Base-by-base conservation (phyloP, 2,329 filamentous ascomycete genomes). In the Fusarium kyushuense region DNA sequence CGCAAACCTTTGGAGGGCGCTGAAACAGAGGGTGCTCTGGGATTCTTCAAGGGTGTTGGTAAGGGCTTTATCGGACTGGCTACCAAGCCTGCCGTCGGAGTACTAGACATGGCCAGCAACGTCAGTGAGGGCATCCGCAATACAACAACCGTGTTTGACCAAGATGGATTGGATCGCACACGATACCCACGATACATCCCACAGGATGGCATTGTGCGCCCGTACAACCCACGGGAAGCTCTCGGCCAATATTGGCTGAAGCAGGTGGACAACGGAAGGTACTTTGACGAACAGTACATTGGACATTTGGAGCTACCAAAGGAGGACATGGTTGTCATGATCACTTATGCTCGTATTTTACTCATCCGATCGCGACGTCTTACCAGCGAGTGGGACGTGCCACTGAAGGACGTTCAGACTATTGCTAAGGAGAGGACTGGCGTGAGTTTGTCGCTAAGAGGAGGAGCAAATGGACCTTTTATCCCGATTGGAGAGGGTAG, bases 161-260 rank as follows among this genome's bases (percentile, higher is more conserved):
- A 92, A 27, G 92, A 95, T 62, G 96, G 96, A 53, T 89, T 99
- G 9, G 96, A 99, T 73, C 93, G 96, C 48, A 94, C 97, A 25
- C 92, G 96, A n/a, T 87, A 97, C 52, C 92, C 94, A 8, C 92
- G 96, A 19, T 97, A 97, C 81, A 93, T 99, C 63, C 92, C 93
- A 17, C 88, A 90, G 41, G 95, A 99, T 77, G 96, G 96, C 40
- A 92, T 99, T 63, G 94, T 99, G 33, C 91, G 95, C 5, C 94
- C 96, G 0, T 99, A 97, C 83, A 94, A 90, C 57, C 92, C 97
- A 76, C 92, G 96, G 46, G 96, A 99, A 83, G 94, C 96, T 0
- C 89, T 99, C 5, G 96, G 96, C 1, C 96, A 99, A 78, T 97
- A 93, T 83, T 99, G 96, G 96, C 89, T 99, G 69, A 99, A 99